Evolutionary conservation across 2,329 filamentous ascomycete species (phyloP), one percentile per base, ranked within the genome.

Genomic region (Alternaria tenuissima): DNA sequence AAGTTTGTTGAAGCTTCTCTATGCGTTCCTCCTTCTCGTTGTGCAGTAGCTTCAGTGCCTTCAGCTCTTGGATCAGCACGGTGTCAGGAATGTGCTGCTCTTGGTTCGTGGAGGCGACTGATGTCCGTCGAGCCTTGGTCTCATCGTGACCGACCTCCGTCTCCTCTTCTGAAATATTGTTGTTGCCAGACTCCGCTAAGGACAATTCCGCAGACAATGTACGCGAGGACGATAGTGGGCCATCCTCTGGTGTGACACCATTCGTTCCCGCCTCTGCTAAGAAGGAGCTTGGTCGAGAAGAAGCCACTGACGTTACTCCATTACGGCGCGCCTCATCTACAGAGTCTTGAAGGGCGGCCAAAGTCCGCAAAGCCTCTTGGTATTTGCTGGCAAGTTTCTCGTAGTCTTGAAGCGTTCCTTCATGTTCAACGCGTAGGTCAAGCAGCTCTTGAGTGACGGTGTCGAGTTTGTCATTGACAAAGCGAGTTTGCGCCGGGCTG

Each of bases 121-220:
- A 75, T 51, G 51, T 24, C 36, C 70, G 66, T 60, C 65, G 61
- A 51, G 65, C 85, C 66, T 89, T 88, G 60, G 83, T 82, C 75
- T 85, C 84, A 68, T 89, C 88, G 64, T 83, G 84, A 65, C 88
- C 89, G 71, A 70, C 88, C 67, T 89, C 87, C 24, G 64, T 68
- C 55, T 76, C 75, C 44, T 76, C 73, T 16, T 74, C 73, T 54
- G 60, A 60, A 42, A 66, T 64, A 47, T 65, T 71, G 53, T 68
- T 70, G 72, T 75, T 77, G 70, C 67, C 78, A 75, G 91, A 92
- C 74, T 91, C 91, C 83, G 88, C 92, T 78, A 91, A 96, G 74
- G 92, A 96, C 78, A 97, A 87, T 82, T 98, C 95, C 81, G 93
- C 95, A 68, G 93, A 97, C 70, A 97, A 90, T 74, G 93, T 97